phyloP scores from a whole-genome alignment of 805 yeast species.

The Ogataea pini region DNA sequence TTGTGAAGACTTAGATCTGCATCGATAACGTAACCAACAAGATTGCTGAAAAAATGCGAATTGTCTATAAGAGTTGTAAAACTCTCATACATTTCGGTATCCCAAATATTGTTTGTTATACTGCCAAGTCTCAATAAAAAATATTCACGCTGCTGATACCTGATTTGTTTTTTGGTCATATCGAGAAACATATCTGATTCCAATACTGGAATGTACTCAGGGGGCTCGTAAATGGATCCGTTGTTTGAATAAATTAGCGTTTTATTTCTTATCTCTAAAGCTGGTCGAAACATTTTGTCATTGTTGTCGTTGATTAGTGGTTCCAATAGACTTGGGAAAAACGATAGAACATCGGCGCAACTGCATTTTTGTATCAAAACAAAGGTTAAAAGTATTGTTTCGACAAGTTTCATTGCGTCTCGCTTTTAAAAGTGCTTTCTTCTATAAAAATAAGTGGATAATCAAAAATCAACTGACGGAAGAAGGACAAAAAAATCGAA shows the following conservation, averaged over 20 bases:
- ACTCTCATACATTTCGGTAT: conserved; percentile 52
- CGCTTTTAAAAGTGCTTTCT: background rate
- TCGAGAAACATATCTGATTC: conserved; percentile 13
- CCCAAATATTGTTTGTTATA: conserved; percentile 20
- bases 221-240: conserved; percentile 15
- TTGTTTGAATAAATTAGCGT: conserved; percentile 19
- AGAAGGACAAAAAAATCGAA: background rate
- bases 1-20: conserved; percentile 82
- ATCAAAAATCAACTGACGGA: background rate
- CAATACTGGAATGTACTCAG: conserved; percentile 6
- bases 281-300: conserved; percentile 13
- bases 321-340: conserved; percentile 12
- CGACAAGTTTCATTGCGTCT: background rate
- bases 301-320: conserved; percentile 12
- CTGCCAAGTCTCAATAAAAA: conserved; percentile 18
- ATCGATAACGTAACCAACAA: conserved; percentile 91
- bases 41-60: conserved; percentile 64
- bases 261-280: conserved; percentile 14
- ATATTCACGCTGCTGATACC: conserved; percentile 16
- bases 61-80: conserved; percentile 77
- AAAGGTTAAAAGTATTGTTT: background rate
- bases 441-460: background rate
- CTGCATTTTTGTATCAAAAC: background rate
- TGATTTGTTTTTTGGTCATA: conserved; percentile 10
- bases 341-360: conserved; percentile 11